A percentile compares a stretch with the other conserved stretches of the same genome.
These are phyloP conservation scores for Galeopsis tetrahit DNA, from an alignment of 257 asterid genomes.

Conservation along the genomic window DNA sequence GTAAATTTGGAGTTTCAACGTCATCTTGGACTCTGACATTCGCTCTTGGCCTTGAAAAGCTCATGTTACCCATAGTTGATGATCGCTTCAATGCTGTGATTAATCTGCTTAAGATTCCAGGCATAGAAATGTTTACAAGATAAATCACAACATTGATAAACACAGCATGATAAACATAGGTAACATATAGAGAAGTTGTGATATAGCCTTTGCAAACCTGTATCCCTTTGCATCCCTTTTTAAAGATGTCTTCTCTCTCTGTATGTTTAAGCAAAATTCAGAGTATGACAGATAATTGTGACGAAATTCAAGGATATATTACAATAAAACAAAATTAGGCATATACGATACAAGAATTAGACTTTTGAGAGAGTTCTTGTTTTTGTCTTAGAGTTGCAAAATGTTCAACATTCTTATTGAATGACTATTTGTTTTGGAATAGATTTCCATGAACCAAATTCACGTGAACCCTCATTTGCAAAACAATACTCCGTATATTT, in stretches of 20 bases:
- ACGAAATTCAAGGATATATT: not conserved
- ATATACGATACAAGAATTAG: not conserved
- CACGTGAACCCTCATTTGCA: too few relatives aligned
- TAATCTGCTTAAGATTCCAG: not conserved
- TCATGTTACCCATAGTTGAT: slow-evolving; percentile 29
- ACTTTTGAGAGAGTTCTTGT: slow-evolving; percentile 15
- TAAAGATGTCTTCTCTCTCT: too few relatives aligned
- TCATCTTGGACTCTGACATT: slow-evolving; percentile 49
- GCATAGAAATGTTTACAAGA: not conserved
- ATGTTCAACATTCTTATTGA: not conserved
- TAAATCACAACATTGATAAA: not conserved
- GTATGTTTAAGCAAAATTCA: too few relatives aligned
- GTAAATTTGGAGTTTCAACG: slow-evolving; percentile 36
- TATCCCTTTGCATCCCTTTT: too few relatives aligned
- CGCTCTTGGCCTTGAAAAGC: slow-evolving; percentile 35
- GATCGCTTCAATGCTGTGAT: not conserved
- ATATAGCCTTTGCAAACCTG: too few relatives aligned
- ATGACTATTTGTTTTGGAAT: not conserved
- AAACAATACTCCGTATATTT: too few relatives aligned
- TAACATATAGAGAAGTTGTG: too few relatives aligned
- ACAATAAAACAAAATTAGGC: slow-evolving; percentile 32
- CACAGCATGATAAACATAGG: too few relatives aligned
- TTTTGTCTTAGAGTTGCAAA: slow-evolving; percentile 7
- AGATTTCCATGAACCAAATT: too few relatives aligned
- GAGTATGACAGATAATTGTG: not conserved